Percentiles rank a stretch among this genome's conserved stretches.
Evolutionary conservation across 257 asterid species (phyloP).

Genomic region (Avicennia marina): DNA sequence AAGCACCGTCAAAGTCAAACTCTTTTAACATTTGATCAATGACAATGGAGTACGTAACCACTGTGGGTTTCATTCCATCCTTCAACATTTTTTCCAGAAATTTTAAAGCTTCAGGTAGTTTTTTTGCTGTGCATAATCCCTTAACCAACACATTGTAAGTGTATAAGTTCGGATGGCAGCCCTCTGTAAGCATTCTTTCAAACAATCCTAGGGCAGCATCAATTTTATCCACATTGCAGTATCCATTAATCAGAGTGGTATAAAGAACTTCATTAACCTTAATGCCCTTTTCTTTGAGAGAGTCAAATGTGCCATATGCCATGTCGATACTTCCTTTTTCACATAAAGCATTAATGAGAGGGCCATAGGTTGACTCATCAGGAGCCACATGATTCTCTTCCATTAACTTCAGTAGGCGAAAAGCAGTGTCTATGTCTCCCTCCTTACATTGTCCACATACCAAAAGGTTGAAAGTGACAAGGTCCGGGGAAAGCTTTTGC

Average conservation of each 20-base stretch:
- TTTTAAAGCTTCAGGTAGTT: conserved; percentile 41
- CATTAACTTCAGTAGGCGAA: conserved; percentile 60
- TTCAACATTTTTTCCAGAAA: conserved; percentile 47
- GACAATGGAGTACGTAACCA: conserved; percentile 50
- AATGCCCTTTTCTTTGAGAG: conserved; percentile 48
- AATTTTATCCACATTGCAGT: conserved; percentile 41
- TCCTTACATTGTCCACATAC: conserved; percentile 62
- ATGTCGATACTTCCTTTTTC: conserved; percentile 46
- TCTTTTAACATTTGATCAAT: conserved; percentile 63
- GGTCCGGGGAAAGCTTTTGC: conserved; percentile 37
- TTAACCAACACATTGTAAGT: conserved; percentile 60
- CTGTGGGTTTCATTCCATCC: conserved; percentile 47
- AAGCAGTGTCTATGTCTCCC: conserved; percentile 55
- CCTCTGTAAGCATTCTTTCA: conserved; percentile 50
- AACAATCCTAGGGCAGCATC: conserved; percentile 48
- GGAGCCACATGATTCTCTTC: conserved; percentile 49
- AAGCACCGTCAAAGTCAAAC: conserved; percentile 50
- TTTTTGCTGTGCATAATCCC: conserved; percentile 56
- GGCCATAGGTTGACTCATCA: conserved; percentile 57
- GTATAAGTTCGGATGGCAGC: conserved; percentile 41
- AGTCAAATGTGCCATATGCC: conserved; percentile 41
- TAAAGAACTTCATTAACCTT: conserved; percentile 42
- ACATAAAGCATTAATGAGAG: conserved; percentile 56
- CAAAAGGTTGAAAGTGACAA: conserved; percentile 59
- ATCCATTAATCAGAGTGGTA: conserved; percentile 62